phyloP scores from a whole-genome alignment of 768 basidiomycete species.

The Arthromyces matolae region DNA sequence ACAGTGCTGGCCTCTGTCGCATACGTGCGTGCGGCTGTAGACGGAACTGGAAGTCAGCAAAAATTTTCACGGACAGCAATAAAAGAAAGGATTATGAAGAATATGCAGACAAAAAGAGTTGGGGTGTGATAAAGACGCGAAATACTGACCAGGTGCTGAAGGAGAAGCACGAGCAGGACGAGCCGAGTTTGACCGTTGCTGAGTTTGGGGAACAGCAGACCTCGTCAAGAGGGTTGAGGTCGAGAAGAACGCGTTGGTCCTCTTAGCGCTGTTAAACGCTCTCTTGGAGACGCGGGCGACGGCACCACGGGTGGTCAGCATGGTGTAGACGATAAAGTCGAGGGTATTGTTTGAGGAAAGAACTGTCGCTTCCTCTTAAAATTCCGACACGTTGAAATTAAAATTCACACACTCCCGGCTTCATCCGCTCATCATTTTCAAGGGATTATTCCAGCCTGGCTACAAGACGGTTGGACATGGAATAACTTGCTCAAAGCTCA shows the following conservation, averaged over 20 bases:
- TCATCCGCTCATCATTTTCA: no score
- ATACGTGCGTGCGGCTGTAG: slow-evolving; percentile 68
- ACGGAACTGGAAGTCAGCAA: slow-evolving; percentile 13
- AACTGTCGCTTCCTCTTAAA: slow-evolving; percentile 24
- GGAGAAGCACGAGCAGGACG: slow-evolving; percentile 48
- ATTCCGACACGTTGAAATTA: slow-evolving; percentile 45
- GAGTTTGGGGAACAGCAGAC: slow-evolving; percentile 44
- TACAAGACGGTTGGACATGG: no score
- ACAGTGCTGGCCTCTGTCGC: slow-evolving; percentile 82
- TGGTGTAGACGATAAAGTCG: slow-evolving; percentile 41
- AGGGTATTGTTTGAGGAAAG: slow-evolving; percentile 26
- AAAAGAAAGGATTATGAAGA: slow-evolving; percentile 7
- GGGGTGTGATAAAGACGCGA: slow-evolving; percentile 1
- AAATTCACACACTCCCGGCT: slow-evolving; percentile 48
- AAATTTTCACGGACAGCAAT: slow-evolving; percentile 1
- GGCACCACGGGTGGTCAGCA: slow-evolving; percentile 85
- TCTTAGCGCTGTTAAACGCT: slow-evolving; percentile 71
- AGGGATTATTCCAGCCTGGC: no score
- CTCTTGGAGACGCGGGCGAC: slow-evolving; percentile 85
- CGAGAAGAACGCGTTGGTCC: slow-evolving; percentile 78
- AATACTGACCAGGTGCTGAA: slow-evolving; percentile 50
- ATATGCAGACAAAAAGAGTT: neutral
- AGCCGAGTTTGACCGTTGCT: slow-evolving; percentile 43
- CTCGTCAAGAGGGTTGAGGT: slow-evolving; percentile 60
- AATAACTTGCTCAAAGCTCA: no score